Evolutionary conservation across 2,329 filamentous ascomycete species (phyloP).

Genomic region (Aspergillus persii): DNA sequence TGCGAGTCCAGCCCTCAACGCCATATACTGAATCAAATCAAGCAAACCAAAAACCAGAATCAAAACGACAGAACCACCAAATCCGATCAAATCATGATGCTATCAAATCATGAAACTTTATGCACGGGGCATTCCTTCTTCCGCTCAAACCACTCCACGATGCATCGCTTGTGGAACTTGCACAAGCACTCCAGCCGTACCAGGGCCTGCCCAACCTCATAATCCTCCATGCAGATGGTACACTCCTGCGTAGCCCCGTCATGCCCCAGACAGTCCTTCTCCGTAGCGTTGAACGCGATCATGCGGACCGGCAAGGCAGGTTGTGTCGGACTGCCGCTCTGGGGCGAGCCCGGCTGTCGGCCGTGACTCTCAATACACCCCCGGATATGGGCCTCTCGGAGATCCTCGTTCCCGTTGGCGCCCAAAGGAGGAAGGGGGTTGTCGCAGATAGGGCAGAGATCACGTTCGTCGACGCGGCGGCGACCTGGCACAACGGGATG

Average conservation of each 20-base stretch:
- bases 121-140: slow-evolving; percentile 62
- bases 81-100: neutral
- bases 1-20: neutral
- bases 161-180: slow-evolving; percentile 62
- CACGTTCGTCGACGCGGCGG: slow-evolving; percentile 39
- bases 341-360: slow-evolving; percentile 18
- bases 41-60: neutral
- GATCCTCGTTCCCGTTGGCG: slow-evolving; percentile 37
- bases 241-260: slow-evolving; percentile 58
- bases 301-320: slow-evolving; percentile 34
- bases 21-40: neutral
- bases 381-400: slow-evolving; percentile 46
- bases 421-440: slow-evolving; percentile 38
- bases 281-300: slow-evolving; percentile 55
- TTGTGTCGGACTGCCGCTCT: slow-evolving; percentile 19
- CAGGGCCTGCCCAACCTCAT: slow-evolving; percentile 58
- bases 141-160: slow-evolving; percentile 60
- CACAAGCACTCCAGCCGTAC: slow-evolving; percentile 62
- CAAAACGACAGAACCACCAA: neutral
- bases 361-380: slow-evolving; percentile 43
- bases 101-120: slow-evolving; percentile 37
- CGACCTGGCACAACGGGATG: neutral
- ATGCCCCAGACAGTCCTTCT: slow-evolving; percentile 60
- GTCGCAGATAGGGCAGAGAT: slow-evolving; percentile 49
- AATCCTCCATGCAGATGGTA: slow-evolving; percentile 65